phyloP scores from a whole-genome alignment of 306 rosid genomes.

The Glycine latifolia region DNA sequence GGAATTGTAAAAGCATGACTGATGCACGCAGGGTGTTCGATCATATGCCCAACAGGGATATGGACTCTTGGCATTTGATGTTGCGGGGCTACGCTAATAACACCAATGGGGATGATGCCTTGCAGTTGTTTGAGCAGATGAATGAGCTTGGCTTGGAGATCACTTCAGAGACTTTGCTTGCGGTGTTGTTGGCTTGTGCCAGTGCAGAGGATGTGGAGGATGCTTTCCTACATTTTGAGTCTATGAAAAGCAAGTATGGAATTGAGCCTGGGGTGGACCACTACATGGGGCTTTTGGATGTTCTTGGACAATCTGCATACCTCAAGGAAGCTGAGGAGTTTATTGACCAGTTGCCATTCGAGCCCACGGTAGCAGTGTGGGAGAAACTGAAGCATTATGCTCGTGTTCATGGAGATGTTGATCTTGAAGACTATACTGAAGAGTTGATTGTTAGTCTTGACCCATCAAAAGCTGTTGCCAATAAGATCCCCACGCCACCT shows the following conservation, averaged over 20 bases:
- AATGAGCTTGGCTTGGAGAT: constrained; percentile 72
- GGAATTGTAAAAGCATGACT: constrained; percentile 76
- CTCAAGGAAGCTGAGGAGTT: constrained; percentile 78
- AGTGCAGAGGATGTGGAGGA: constrained; percentile 90
- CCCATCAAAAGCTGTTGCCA: constrained; percentile 64
- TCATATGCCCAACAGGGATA: constrained; percentile 71
- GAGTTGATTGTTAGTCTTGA: constrained; percentile 74
- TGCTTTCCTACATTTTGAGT: constrained; percentile 72
- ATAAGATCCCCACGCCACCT: constrained; percentile 76
- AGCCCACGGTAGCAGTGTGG: constrained; percentile 66
- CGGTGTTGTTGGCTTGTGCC: constrained; percentile 77
- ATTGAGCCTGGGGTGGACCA: constrained; percentile 65
- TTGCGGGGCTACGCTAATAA: constrained; percentile 71
- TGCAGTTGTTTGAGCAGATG: constrained; percentile 83
- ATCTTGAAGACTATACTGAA: constrained; percentile 77
- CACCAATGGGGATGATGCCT: constrained; percentile 83
- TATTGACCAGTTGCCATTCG: constrained; percentile 66
- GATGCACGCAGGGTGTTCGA: constrained; percentile 91
- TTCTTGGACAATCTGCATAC: constrained; percentile 83
- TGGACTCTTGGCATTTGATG: constrained; percentile 87
- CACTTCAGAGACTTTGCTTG: constrained; percentile 72
- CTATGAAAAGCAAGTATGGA: constrained; percentile 72
- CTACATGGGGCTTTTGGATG: constrained; percentile 79
- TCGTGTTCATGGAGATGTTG: constrained; percentile 80
- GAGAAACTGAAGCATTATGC: constrained; percentile 73